Conservation (phyloP, 2,329 filamentous ascomycete genomes). For the Pseudogymnoascus verrucosus region DNA sequence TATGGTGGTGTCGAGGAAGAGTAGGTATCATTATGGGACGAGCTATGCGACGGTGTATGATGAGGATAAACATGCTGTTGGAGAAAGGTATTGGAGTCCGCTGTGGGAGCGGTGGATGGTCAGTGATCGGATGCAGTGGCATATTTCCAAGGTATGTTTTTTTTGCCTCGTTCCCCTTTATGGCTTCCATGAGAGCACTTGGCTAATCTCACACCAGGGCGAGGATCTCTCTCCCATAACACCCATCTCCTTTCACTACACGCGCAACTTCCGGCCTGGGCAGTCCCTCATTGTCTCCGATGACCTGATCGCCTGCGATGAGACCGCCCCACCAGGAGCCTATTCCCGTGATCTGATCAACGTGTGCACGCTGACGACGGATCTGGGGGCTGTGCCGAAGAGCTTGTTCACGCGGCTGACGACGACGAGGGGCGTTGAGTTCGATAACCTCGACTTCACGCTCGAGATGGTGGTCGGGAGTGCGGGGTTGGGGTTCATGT, state of each 20-base stretch:
- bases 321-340: constrained; percentile 54
- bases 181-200: background rate
- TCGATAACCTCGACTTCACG: constrained; percentile 74
- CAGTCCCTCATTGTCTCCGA: constrained; percentile 73
- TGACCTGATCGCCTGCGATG: constrained; percentile 69
- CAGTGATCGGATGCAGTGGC: constrained; percentile 76
- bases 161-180: background rate
- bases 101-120: constrained; percentile 81
- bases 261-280: constrained; percentile 69
- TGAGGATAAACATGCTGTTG: constrained; percentile 62
- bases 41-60: constrained; percentile 77
- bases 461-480: constrained; percentile 78
- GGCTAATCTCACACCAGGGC: constrained; percentile 39
- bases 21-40: constrained; percentile 66
- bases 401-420: constrained; percentile 67
- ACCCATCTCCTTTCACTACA: constrained; percentile 78
- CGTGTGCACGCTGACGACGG: constrained; percentile 74
- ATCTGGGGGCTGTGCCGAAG: constrained; percentile 66
- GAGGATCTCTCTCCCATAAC: constrained; percentile 65
- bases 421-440: constrained; percentile 71
- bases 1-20: constrained; percentile 68
- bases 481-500: constrained; percentile 66
- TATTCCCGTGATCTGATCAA: constrained; percentile 57
- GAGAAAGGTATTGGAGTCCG: constrained; percentile 70
- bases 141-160: constrained; percentile 61